Percentiles rank a stretch among this genome's conserved stretches.
phyloP scores from a whole-genome alignment of 2,329 filamentous ascomycete genomes.

The Fusarium sp. region DNA sequence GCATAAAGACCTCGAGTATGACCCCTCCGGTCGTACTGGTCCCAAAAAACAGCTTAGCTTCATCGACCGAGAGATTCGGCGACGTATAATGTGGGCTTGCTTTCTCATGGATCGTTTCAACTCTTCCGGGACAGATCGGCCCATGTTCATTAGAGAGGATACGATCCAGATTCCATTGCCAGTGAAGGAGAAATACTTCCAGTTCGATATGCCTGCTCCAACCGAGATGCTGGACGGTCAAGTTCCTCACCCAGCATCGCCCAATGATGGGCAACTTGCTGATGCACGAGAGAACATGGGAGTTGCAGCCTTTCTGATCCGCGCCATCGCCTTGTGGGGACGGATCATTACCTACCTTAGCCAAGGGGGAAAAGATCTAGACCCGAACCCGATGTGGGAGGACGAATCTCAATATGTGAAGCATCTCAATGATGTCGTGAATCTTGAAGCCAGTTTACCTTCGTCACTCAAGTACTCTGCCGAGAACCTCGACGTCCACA shows the following conservation, averaged over 20 bases:
- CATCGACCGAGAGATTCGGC: constrained; percentile 90
- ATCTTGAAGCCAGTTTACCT: constrained; percentile 77
- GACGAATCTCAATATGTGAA: constrained; percentile 79
- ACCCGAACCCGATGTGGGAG: constrained; percentile 83
- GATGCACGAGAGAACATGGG: constrained; percentile 89
- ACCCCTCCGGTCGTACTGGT: constrained; percentile 74
- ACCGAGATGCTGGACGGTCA: constrained; percentile 86
- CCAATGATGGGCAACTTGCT: constrained; percentile 72
- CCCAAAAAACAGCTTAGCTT: constrained; percentile 79
- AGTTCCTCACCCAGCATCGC: constrained; percentile 70
- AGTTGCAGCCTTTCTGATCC: constrained; percentile 89
- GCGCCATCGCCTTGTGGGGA: constrained; percentile 88
- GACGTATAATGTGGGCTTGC: constrained; percentile 98
- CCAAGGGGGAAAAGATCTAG: constrained; percentile 84
- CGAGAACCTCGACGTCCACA: constrained; percentile 87
- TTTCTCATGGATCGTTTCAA: constrained; percentile 98
- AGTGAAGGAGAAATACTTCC: constrained; percentile 89
- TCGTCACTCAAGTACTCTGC: constrained; percentile 76
- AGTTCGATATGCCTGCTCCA: constrained; percentile 88
- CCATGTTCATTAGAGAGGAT: constrained; percentile 90
- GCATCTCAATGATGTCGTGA: constrained; percentile 77
- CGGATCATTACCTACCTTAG: constrained; percentile 90
- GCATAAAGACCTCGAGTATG: constrained; percentile 89
- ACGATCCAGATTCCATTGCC: constrained; percentile 90
- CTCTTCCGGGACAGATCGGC: constrained; percentile 92